These are phyloP conservation scores for Lasiosphaeria ovina DNA, from an alignment of 495 filamentous ascomycete species.

Conservation along the genomic window DNA sequence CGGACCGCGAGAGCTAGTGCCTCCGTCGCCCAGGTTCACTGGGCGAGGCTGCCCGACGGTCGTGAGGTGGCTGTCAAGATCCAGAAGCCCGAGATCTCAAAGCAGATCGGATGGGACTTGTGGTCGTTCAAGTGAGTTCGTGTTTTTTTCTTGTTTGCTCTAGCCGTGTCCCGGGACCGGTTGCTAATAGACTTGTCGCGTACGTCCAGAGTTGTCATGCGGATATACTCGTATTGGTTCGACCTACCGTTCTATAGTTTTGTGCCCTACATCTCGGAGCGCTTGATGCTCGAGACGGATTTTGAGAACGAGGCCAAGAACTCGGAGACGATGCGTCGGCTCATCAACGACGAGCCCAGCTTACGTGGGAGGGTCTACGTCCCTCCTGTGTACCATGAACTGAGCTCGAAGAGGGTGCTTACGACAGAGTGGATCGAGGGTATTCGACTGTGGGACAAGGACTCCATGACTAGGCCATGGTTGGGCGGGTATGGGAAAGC, in stretches of 20 bases:
- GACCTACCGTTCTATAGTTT: constrained; percentile 85
- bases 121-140: constrained; percentile 83
- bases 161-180: neutral
- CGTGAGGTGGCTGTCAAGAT: constrained; percentile 92
- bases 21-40: constrained; percentile 94
- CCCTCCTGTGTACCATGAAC: constrained; percentile 75
- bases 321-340: constrained; percentile 73
- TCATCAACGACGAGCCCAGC: constrained; percentile 74
- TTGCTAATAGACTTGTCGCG: neutral
- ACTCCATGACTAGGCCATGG: constrained; percentile 71
- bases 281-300: constrained; percentile 87
- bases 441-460: constrained; percentile 85
- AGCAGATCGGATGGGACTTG: constrained; percentile 88
- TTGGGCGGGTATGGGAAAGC: constrained; percentile 69
- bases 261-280: constrained; percentile 85
- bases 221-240: constrained; percentile 75
- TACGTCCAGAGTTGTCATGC: constrained; percentile 61
- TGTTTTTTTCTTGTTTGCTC: neutral
- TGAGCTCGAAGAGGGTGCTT: constrained; percentile 81
- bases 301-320: constrained; percentile 90
- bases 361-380: constrained; percentile 81
- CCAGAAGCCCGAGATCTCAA: constrained; percentile 89
- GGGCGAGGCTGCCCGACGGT: constrained; percentile 80
- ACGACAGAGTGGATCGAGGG: constrained; percentile 98
- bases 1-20: constrained; percentile 81